Evolutionary conservation across 2,329 filamentous ascomycete species (phyloP).

Genomic region (Phoma sp.): DNA sequence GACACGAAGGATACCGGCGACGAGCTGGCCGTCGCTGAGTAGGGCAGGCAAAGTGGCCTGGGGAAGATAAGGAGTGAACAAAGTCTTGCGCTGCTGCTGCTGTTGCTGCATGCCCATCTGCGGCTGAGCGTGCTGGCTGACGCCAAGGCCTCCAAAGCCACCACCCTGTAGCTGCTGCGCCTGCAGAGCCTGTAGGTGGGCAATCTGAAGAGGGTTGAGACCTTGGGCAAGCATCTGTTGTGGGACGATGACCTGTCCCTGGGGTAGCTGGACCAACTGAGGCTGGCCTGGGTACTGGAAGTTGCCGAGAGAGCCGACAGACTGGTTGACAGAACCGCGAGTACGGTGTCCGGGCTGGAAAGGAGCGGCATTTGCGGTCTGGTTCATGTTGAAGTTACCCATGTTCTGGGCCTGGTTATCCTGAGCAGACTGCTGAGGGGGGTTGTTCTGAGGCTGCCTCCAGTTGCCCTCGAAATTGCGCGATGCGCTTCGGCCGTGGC

Average conservation of each 20-base stretch:
- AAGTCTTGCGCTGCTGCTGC: constrained; percentile 95
- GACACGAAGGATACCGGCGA: constrained; percentile 93
- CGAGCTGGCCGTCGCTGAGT: constrained; percentile 88
- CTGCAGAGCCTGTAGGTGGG: constrained; percentile 90
- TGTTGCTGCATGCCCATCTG: constrained; percentile 72
- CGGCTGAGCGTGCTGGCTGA: constrained; percentile 74
- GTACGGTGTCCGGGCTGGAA: constrained; percentile 94
- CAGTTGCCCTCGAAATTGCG: constrained; percentile 98
- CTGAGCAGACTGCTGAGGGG: constrained; percentile 57
- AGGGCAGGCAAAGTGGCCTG: constrained; percentile 92
- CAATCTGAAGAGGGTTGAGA: constrained; percentile 84
- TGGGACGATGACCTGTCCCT: constrained; percentile 82
- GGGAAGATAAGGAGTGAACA: constrained; percentile 96
- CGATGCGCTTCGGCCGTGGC: constrained; percentile 82
- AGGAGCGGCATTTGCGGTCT: constrained; percentile 70
- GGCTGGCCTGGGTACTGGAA: constrained; percentile 91
- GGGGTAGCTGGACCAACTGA: constrained; percentile 83
- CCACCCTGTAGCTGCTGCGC: constrained; percentile 83
- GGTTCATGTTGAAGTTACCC: constrained; percentile 71
- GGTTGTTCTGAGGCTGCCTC: constrained; percentile 75
- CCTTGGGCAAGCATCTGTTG: constrained; percentile 88
- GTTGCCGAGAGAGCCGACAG: constrained; percentile 78
- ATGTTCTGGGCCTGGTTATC: constrained; percentile 57
- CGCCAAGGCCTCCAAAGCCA: constrained; percentile 66
- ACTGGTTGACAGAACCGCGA: constrained; percentile 83